These are phyloP conservation scores for Carex pumila DNA, from an alignment of 176 grass and related monocot genomes.

Conservation along the genomic window DNA sequence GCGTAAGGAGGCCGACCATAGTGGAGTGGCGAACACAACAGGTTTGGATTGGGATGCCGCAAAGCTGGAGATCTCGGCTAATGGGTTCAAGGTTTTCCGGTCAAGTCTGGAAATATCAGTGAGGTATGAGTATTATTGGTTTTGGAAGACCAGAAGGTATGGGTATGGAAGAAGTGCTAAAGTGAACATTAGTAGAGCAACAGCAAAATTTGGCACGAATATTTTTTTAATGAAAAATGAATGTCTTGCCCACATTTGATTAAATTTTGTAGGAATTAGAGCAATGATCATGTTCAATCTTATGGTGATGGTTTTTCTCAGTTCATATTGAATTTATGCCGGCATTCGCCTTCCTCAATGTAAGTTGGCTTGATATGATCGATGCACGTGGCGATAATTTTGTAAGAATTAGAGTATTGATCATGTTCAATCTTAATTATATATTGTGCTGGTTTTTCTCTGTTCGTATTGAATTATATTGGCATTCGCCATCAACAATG, in stretches of 20 bases:
- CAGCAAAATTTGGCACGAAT: background rate
- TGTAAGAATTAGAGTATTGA: background rate
- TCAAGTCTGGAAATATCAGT: background rate
- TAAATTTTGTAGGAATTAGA: background rate
- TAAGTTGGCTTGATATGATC: too few species aligned
- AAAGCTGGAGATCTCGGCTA: background rate
- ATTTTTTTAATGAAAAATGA: too few species aligned
- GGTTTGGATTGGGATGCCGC: background rate
- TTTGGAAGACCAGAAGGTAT: background rate
- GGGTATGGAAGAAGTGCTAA: background rate
- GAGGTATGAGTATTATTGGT: background rate
- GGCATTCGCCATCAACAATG: too few species aligned
- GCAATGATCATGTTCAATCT: background rate
- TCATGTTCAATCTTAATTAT: background rate
- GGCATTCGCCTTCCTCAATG: too few species aligned
- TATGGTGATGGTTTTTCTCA: background rate
- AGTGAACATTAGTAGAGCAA: background rate
- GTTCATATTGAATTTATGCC: background rate
- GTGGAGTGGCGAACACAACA: background rate
- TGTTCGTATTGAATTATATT: too few species aligned
- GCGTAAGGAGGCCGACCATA: background rate
- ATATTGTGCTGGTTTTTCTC: too few species aligned
- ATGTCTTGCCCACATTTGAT: too few species aligned
- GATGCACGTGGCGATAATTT: background rate
- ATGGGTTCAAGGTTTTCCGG: background rate